Evolutionary conservation across 2,329 filamentous ascomycete species (phyloP), one percentile per base, ranked within the genome.

Genomic region (Talaromyces verruculosus): DNA sequence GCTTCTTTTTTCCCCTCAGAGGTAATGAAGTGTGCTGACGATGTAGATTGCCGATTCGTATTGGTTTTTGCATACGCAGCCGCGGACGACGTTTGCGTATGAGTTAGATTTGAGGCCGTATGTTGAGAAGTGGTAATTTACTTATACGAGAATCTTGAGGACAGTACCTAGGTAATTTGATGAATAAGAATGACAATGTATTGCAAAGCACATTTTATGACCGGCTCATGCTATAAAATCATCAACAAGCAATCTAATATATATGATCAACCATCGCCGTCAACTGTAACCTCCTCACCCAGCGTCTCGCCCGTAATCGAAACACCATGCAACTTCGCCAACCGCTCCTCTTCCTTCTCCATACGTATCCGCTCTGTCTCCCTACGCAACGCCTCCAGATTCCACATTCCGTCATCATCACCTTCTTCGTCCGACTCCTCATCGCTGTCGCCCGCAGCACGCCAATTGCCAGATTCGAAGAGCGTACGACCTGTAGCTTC

Each of bases 401-500:
- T 96, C 88, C 89, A 97, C 5, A 81, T 79, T 60, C 72, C 79
- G 63, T 80, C 78, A 11, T 88, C 88, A 28, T 87, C 81, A 55
- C 81, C 76, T 30, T 74, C 77, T 7, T 81, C 79, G 4, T 58
- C 61, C 11, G 53, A 58, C 19, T 74, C 77, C 8, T 81, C 79
- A 11, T 88, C 88, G 19, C 87, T 87, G 15, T 85, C 84, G 3
- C 85, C 85, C 41, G 81, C 84, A 53, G 45, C 43, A 68, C 88
- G 84, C 94, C 94, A 99, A 78, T 96, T 93, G 73, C 95, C 95
- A 78, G 93, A 95, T 81, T 99, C 95, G 78, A 99, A 99, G 80
- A 99, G 84, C 7, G 93, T 92, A 81, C 93, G 88, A 74, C 95
- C 95, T 22, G 95, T 99, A 25, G 93, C 94, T 73, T 99, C 95